These are phyloP conservation scores for Bathelium albidoporum DNA, from an alignment of 495 filamentous ascomycete genomes.

Conservation along the genomic window DNA sequence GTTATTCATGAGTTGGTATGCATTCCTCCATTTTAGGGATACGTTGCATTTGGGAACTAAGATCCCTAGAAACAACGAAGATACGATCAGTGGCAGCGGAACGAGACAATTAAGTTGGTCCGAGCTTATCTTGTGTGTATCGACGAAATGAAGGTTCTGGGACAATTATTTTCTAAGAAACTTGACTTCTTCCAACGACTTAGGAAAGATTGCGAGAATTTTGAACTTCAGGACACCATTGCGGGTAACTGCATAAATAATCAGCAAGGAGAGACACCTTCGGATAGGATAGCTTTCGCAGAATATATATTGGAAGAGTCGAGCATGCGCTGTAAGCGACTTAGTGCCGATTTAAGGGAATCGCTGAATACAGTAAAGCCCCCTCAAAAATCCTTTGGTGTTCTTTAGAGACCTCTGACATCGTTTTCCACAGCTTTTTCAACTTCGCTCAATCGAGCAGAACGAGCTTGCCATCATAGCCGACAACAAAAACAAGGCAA, in stretches of 20 bases:
- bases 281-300: background rate
- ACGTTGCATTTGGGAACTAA: background rate
- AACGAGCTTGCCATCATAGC: conserved; percentile 26
- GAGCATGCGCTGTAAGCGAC: background rate
- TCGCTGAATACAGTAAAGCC: background rate
- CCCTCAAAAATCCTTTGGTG: background rate
- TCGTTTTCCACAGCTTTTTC: conserved; percentile 18
- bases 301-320: background rate
- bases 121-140: conserved; percentile 23
- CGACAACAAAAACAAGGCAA: conserved; percentile 26
- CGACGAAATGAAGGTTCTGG: conserved; percentile 23
- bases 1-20: conserved; percentile 24
- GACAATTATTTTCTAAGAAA: conserved; percentile 18
- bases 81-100: conserved; percentile 24
- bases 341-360: background rate
- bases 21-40: background rate
- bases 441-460: conserved; percentile 27
- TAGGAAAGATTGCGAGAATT: conserved; percentile 21
- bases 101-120: conserved; percentile 23
- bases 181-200: conserved; percentile 21
- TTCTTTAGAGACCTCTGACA: background rate
- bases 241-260: background rate
- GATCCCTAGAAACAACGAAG: conserved; percentile 17
- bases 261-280: background rate
- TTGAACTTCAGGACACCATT: conserved; percentile 19